Evolutionary conservation across 1,284 basidiomycete genomes (phyloP).

Genomic region (Dichomitus squalens): DNA sequence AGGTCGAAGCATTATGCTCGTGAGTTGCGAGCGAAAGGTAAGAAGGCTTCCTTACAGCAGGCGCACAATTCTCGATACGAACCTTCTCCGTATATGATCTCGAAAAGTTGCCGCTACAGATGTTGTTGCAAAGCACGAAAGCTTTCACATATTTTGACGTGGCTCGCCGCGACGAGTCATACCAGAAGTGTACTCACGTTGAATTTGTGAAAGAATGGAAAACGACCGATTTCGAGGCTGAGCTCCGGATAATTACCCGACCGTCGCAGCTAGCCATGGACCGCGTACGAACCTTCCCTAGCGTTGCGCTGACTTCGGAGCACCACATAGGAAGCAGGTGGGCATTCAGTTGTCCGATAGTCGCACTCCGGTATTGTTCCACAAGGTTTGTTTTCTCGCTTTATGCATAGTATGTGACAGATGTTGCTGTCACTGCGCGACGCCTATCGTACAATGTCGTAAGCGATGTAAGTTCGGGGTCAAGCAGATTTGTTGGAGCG

Average conservation of each 20-base stretch:
- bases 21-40: too few relatives aligned
- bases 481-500: slow-evolving; percentile 4
- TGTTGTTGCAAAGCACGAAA: too few relatives aligned
- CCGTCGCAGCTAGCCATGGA: neutral
- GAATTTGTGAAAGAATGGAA: too few relatives aligned
- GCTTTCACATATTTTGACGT: too few relatives aligned
- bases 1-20: too few relatives aligned
- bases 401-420: neutral
- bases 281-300: slow-evolving; percentile 1
- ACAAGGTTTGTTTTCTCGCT: neutral
- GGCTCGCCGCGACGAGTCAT: too few relatives aligned
- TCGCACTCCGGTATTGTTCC: slow-evolving; percentile 25
- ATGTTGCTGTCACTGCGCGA: neutral
- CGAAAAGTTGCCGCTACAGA: too few relatives aligned
- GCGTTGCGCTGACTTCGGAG: slow-evolving; percentile 1
- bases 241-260: neutral
- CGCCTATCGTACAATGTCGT: neutral
- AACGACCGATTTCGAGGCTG: neutral
- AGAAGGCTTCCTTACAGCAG: too few relatives aligned
- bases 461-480: slow-evolving; percentile 11
- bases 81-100: too few relatives aligned
- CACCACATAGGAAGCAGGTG: neutral
- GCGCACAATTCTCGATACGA: too few relatives aligned
- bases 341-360: slow-evolving; percentile 18
- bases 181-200: too few relatives aligned